Evolutionary conservation across 73 alveolate genomes (phyloP).

Genomic region (Stentor coeruleus): DNA sequence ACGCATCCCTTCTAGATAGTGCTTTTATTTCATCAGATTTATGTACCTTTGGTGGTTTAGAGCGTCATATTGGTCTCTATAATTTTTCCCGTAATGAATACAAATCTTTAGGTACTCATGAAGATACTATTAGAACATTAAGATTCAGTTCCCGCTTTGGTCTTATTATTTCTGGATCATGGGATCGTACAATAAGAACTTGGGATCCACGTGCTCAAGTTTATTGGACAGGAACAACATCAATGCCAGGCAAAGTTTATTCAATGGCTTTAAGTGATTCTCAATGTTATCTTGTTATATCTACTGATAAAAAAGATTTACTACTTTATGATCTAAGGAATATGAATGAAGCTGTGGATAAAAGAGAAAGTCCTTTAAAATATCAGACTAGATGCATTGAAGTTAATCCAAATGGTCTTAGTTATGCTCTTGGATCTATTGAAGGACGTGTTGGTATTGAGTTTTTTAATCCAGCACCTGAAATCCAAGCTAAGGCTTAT

Average conservation of each 20-base stretch:
- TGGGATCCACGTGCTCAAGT: constrained; percentile 55
- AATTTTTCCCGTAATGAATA: constrained; percentile 20
- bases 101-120: constrained; percentile 35
- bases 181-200: constrained; percentile 60
- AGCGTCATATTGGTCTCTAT: constrained; percentile 11
- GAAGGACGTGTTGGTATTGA: constrained; percentile 81
- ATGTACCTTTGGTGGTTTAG: constrained; percentile 34
- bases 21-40: neutral
- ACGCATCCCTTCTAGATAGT: constrained; percentile 32
- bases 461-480: constrained; percentile 56
- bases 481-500: constrained; percentile 42
- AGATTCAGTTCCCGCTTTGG: constrained; percentile 17
- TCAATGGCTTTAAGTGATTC: constrained; percentile 56
- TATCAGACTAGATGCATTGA: constrained; percentile 66
- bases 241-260: constrained; percentile 54
- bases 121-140: constrained; percentile 26
- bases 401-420: constrained; percentile 60
- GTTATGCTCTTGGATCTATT: constrained; percentile 73
- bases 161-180: constrained; percentile 60
- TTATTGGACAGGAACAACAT: constrained; percentile 41
- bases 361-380: constrained; percentile 50
- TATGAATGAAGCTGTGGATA: constrained; percentile 42
- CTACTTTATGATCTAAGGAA: constrained; percentile 51
- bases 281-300: constrained; percentile 47
- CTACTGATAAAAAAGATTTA: constrained; percentile 53